Evolutionary conservation across 306 rosid species (phyloP), one percentile per base, ranked within the genome.

Genomic region (Vigna angularis): DNA sequence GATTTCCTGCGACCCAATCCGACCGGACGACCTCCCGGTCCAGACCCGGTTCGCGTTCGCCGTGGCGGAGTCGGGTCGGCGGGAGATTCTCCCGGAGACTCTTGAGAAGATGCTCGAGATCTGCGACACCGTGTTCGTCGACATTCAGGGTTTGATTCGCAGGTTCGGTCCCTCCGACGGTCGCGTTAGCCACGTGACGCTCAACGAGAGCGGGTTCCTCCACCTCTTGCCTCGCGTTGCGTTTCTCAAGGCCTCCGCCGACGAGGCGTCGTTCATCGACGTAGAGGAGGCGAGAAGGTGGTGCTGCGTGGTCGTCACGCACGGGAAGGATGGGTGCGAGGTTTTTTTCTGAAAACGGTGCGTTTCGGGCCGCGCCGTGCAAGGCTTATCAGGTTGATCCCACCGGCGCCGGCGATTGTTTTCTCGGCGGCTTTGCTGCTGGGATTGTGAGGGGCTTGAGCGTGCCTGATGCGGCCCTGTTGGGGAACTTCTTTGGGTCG

Each of bases 351-450:
- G 58, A 66, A 32, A 91, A 87, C 18, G 92, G 86, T 10, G 85
- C 53, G 34, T 84, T n/a, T 67, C 81, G 24, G 78, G 79, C 87
- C 15, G 84, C 78, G 47, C 94, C 99, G 0, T 96, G 93, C 56
- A 82, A 75, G 24, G 89, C 91, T 2, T 76, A 63, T 52, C 93
- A 93, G 90, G 86, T 96, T 1, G 99, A 96, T 81, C 99, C 98
- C 0, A 96, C 99, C 0, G 99, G 99, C 0, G 99, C 99, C 0
- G 99, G 99, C 1, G 99, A 96, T 11, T 88, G 99, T 66, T 96
- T 93, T 66, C 79, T 93, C 0, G 99, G 97, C 18, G 99, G 94
- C 10, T 89, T 96, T 47, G 91, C 85, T 16, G 89, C 91, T 0
- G 98, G 99, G 68, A 71, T 93, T 52, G 84, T 87, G 18, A 78